A percentile compares a stretch with the other conserved stretches of the same genome.
Evolutionary conservation across 2,329 filamentous ascomycete genomes (phyloP).

Genomic region (Colletotrichum somersetense): DNA sequence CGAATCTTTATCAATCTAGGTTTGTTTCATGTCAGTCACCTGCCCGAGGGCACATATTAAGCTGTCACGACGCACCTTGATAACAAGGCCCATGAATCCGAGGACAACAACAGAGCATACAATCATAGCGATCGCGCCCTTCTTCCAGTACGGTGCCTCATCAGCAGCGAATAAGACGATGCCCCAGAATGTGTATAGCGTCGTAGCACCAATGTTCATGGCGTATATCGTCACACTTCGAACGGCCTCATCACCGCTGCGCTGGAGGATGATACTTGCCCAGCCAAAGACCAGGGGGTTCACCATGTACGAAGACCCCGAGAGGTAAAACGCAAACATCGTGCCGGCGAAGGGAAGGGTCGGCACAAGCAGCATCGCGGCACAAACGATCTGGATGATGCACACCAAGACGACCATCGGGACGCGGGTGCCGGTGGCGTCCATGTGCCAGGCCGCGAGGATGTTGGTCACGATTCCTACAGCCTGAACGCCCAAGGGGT

Average conservation of each 20-base stretch:
- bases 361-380: slow-evolving; percentile 51
- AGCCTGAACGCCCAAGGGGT: slow-evolving; percentile 54
- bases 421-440: slow-evolving; percentile 51
- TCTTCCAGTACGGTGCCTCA: slow-evolving; percentile 54
- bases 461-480: slow-evolving; percentile 50
- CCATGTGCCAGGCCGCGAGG: slow-evolving; percentile 53
- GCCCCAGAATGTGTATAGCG: slow-evolving; percentile 57
- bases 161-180: slow-evolving; percentile 52
- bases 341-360: slow-evolving; percentile 47
- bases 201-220: slow-evolving; percentile 54
- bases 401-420: slow-evolving; percentile 52
- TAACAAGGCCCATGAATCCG: slow-evolving; percentile 35
- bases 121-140: slow-evolving; percentile 53
- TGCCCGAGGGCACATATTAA: background rate
- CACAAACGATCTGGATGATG: slow-evolving; percentile 50
- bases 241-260: slow-evolving; percentile 54
- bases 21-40: background rate
- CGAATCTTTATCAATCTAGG: slow-evolving; percentile 7
- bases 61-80: slow-evolving; percentile 27
- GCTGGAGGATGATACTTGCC: slow-evolving; percentile 54
- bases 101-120: slow-evolving; percentile 39
- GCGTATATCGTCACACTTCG: slow-evolving; percentile 53
- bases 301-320: slow-evolving; percentile 56
- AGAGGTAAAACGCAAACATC: slow-evolving; percentile 51
- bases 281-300: slow-evolving; percentile 56